Conservation (phyloP, 2,329 filamentous ascomycete species). For the Fusarium begoniae region DNA sequence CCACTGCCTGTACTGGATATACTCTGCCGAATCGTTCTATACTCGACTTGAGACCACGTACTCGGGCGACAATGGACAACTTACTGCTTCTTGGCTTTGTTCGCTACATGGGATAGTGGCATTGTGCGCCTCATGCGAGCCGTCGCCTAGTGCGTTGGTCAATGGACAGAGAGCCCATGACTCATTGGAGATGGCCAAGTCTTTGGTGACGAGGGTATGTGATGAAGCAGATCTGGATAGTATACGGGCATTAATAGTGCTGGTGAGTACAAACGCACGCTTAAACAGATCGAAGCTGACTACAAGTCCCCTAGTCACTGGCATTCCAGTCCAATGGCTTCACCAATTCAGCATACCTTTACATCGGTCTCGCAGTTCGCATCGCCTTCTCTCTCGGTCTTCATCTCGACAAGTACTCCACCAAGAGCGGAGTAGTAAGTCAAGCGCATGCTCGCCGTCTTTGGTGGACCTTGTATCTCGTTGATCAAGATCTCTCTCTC, state of each 20-base stretch:
- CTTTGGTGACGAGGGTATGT: neutral
- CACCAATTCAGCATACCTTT: neutral
- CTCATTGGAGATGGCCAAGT: neutral
- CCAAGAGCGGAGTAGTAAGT: neutral
- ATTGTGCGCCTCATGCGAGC: rapidly evolving
- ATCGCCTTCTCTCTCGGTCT: neutral
- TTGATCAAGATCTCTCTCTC: neutral
- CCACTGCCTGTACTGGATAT: neutral
- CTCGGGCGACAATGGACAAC: rapidly evolving
- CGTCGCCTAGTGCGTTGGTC: rapidly evolving
- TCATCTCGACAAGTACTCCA: rapidly evolving
- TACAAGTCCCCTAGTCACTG: neutral
- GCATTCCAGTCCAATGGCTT: neutral
- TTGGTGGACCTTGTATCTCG: neutral
- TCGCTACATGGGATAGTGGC: neutral
- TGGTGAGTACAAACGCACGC: neutral
- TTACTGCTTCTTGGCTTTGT: neutral
- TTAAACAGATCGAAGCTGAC: no score
- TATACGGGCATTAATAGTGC: neutral
- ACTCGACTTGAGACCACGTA: neutral
- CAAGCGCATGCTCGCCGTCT: rapidly evolving
- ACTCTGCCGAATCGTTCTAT: neutral
- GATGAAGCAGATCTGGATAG: neutral
- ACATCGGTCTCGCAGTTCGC: neutral
- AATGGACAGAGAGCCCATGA: neutral